A percentile compares a stretch with the other conserved stretches of the same genome.
These are phyloP conservation scores for Suillus lakei DNA, from an alignment of 768 basidiomycete species.

Conservation along the genomic window DNA sequence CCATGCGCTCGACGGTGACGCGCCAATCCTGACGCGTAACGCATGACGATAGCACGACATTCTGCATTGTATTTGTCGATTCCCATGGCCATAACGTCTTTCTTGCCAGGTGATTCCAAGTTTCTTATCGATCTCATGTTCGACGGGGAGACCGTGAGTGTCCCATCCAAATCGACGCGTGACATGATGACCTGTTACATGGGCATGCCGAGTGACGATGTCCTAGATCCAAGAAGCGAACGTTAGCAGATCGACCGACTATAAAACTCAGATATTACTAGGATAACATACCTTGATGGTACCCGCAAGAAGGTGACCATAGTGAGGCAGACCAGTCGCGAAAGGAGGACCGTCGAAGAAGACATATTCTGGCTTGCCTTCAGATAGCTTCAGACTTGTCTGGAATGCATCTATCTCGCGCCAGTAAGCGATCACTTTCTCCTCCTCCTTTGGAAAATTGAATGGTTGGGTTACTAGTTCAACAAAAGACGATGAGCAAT, in stretches of 20 bases:
- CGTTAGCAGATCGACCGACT: conserved; percentile 5
- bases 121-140: conserved; percentile 99
- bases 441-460: conserved; percentile 87
- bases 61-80: conserved; percentile 98
- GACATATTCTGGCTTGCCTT: conserved; percentile 87
- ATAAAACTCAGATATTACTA: conserved; percentile 9
- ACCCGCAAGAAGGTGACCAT: conserved; percentile 91
- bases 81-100: conserved; percentile 93
- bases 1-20: conserved; percentile 94
- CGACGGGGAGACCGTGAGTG: conserved; percentile 97
- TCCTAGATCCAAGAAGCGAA: conserved; percentile 58
- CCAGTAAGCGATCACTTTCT: conserved; percentile 91
- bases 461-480: conserved; percentile 72
- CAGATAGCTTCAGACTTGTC: conserved; percentile 90
- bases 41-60: conserved; percentile 96
- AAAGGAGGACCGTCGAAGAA: conserved; percentile 99
- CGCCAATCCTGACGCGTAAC: conserved; percentile 97
- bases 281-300: conserved; percentile 78
- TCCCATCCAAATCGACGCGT: conserved; percentile 98
- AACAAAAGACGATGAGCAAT: conserved; percentile 15
- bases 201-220: conserved; percentile 95
- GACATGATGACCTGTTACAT: conserved; percentile 91
- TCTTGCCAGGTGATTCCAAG: conserved; percentile 90
- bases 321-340: conserved; percentile 95
- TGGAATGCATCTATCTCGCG: conserved; percentile 97